phyloP scores from a whole-genome alignment of 1,139 yeast genomes.

The Blastobotrys illinoisensis region DNA sequence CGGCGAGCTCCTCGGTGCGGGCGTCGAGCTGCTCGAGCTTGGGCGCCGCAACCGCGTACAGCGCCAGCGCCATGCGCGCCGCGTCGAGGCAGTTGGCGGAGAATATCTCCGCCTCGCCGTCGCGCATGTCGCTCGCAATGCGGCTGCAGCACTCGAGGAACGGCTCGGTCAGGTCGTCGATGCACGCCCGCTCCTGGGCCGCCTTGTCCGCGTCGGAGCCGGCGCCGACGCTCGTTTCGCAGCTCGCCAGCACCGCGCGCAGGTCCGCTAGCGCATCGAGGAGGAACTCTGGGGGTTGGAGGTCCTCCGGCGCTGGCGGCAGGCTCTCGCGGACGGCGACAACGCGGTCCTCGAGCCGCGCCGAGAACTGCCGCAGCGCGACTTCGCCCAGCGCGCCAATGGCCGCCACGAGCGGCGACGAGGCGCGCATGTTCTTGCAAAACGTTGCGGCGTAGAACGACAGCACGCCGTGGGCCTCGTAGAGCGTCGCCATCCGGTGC shows the following conservation, averaged over 20 bases:
- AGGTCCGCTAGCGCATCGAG: conserved; percentile 30
- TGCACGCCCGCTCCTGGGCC: conserved; percentile 22
- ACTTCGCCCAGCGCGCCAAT: no score
- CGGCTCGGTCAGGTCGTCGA: conserved; percentile 34
- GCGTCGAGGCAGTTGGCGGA: conserved; percentile 35
- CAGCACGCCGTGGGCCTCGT: conserved; percentile 57
- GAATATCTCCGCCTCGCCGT: conserved; percentile 28
- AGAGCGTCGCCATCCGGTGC: conserved; percentile 48
- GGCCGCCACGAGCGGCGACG: conserved; percentile 21
- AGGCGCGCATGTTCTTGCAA: conserved; percentile 35
- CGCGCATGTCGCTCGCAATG: conserved; percentile 23
- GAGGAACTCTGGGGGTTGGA: conserved; percentile 36
- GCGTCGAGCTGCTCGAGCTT: conserved; percentile 31
- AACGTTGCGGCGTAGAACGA: conserved; percentile 69
- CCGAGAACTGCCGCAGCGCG: conserved; percentile 31
- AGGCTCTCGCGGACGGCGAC: conserved; percentile 16
- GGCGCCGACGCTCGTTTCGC: conserved; percentile 31
- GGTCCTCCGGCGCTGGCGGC: conserved; percentile 18
- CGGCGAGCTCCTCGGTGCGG: conserved; percentile 27
- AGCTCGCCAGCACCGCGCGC: conserved; percentile 30
- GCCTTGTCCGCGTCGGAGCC: conserved; percentile 18
- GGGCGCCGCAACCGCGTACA: conserved; percentile 27
- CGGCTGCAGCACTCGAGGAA: conserved; percentile 32
- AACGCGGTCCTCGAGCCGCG: conserved; percentile 26
- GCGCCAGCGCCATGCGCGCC: conserved; percentile 27